A percentile compares a stretch with the other conserved stretches of the same genome.
Conservation (phyloP, 1,284 basidiomycete species). For the Tilletia indica region DNA sequence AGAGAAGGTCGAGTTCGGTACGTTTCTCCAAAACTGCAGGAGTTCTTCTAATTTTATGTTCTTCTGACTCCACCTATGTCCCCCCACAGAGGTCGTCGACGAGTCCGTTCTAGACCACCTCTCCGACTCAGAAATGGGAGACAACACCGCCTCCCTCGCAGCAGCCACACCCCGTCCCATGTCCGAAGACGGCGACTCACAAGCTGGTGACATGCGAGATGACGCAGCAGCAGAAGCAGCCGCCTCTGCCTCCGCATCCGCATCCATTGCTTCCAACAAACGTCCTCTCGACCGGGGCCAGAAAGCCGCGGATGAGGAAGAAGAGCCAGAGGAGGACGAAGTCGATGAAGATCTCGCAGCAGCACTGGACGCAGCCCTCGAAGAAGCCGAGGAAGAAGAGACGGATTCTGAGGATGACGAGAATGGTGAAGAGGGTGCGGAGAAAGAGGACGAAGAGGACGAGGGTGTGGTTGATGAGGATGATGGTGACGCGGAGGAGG, state of each 20-base stretch:
- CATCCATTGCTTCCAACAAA: no score
- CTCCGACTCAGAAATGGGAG: slow-evolving; percentile 35
- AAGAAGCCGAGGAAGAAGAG: slow-evolving; percentile 60
- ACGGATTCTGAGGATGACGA: slow-evolving; percentile 59
- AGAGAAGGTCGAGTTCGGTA: slow-evolving; percentile 63
- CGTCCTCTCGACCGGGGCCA: slow-evolving; percentile 26
- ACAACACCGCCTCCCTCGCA: neutral
- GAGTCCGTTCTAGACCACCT: slow-evolving; percentile 17
- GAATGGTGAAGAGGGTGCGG: slow-evolving; percentile 45
- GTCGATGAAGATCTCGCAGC: slow-evolving; percentile 58
- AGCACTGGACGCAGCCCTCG: slow-evolving; percentile 58
- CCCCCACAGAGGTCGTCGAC: slow-evolving; percentile 11
- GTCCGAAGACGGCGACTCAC: slow-evolving; percentile 45
- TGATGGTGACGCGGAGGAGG: slow-evolving; percentile 73
- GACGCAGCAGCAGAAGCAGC: slow-evolving; percentile 27
- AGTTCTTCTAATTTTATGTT: neutral
- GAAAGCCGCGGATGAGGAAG: slow-evolving; percentile 58
- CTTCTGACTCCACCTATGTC: neutral
- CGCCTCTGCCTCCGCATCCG: no score
- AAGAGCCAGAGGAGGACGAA: slow-evolving; percentile 72
- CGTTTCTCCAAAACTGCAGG: slow-evolving; percentile 23
- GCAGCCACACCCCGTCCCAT: slow-evolving; percentile 12
- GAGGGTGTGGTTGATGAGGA: slow-evolving; percentile 65
- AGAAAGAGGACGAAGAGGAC: neutral
- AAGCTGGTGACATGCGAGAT: slow-evolving; percentile 24